Conservation (phyloP, 2,329 filamentous ascomycete genomes). For the Alternaria novae-zelandiae region DNA sequence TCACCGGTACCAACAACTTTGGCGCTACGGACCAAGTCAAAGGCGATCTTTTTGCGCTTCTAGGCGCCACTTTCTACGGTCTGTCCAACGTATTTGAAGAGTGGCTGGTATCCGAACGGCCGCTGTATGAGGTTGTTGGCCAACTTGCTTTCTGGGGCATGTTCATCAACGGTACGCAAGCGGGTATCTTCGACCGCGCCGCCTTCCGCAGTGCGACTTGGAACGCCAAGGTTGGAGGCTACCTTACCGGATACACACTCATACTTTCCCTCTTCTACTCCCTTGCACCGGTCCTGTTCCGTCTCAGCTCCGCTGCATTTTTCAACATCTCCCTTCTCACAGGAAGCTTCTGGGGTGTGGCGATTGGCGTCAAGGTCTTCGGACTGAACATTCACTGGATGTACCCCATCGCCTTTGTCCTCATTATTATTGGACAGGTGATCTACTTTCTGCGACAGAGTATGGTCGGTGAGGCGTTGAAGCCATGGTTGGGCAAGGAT, state of each 20-base stretch:
- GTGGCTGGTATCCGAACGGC: conserved; percentile 85
- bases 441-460: conserved; percentile 87
- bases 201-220: conserved; percentile 64
- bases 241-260: conserved; percentile 88
- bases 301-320: conserved; percentile 89
- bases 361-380: conserved; percentile 89
- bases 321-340: conserved; percentile 96
- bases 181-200: conserved; percentile 85
- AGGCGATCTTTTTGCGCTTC: conserved; percentile 88
- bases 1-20: conserved; percentile 76
- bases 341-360: conserved; percentile 95
- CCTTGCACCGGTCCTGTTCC: conserved; percentile 83
- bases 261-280: conserved; percentile 86
- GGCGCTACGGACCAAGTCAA: conserved; percentile 75
- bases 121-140: conserved; percentile 90
- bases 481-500: conserved; percentile 90
- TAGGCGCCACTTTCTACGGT: conserved; percentile 91
- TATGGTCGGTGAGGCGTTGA: conserved; percentile 83
- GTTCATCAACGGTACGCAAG: conserved; percentile 89
- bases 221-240: conserved; percentile 69
- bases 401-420: conserved; percentile 94
- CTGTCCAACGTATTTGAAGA: conserved; percentile 91
- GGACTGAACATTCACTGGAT: conserved; percentile 80
- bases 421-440: conserved; percentile 85
- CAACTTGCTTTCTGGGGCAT: conserved; percentile 89